Evolutionary conservation across 225 moss, liverwort and hornwort genomes (phyloP), one percentile per base, ranked within the genome.

Genomic region (Neckera pumila): DNA sequence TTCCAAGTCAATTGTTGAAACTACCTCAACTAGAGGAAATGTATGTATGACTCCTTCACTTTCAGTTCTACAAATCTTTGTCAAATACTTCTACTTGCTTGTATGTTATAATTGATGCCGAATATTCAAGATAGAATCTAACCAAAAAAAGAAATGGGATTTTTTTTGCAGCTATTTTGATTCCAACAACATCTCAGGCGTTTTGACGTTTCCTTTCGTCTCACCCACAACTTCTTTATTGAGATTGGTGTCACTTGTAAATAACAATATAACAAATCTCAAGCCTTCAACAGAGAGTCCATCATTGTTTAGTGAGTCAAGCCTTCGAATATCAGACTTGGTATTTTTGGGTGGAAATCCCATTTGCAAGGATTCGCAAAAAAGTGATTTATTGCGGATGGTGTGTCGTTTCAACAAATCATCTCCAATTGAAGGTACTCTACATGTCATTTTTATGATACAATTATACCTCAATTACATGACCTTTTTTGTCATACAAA

Each of bases 271-370:
- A 21, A 81, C 80, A 25, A 26, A 58, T 27, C 61, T 89, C 5
- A 20, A 54, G 22, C 86, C 86, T 42, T 64, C 78, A 43, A 57
- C 22, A 7, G 38, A 79, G 9, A 86, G 57, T 11, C 38, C 12
- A 12, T 78, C 66, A 12, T 12, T 86, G 4, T 79, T 79, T 43
- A 40, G 65, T 26, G 79, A 78, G 14, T 53, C 85, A 19, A 89
- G 85, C 57, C 86, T 89, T 64, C 63, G 40, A 1, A 45, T 71
- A 38, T 86, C 85, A 31, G 85, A 86, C 40, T 89, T 90, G 53
- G 62, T 87, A 1, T 87, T 87, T 71, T 45, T 87, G 51, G 90
- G 83, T 61, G 83, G 90, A 79, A 90, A 90, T 87, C 83, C 90
- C 6, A 7, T 90, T 27, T 90, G 90, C 33, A 87, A 86, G 42